A percentile compares a stretch with the other conserved stretches of the same genome.
These are phyloP conservation scores for Hyphopichia pseudoburtonii DNA, from an alignment of 1,139 yeast genomes.

Conservation along the genomic window DNA sequence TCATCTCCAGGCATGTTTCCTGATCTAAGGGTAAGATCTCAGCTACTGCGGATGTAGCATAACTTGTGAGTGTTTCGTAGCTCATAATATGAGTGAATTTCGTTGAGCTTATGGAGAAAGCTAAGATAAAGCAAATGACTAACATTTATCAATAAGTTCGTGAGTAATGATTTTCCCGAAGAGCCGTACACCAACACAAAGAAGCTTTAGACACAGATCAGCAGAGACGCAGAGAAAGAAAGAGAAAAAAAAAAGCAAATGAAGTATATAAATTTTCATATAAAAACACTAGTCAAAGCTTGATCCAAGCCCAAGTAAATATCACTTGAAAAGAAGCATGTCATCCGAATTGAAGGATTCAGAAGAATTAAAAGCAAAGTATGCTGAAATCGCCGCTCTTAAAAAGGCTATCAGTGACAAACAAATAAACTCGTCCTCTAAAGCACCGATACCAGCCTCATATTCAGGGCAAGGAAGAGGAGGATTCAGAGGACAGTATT, in stretches of 20 bases:
- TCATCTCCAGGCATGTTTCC: conserved; percentile 35
- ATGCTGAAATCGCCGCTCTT: conserved; percentile 34
- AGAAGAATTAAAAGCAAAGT: conserved; percentile 25
- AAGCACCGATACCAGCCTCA: conserved; percentile 5
- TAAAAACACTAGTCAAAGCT: background rate
- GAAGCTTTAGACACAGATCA: no score
- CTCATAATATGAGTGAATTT: no score
- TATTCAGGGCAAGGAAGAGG: conserved; percentile 5
- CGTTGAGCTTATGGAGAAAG: no score
- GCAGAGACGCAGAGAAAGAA: no score
- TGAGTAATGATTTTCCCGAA: no score
- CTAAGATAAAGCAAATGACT: no score
- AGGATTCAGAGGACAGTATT: conserved; percentile 10
- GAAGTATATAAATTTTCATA: no score
- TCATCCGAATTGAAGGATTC: conserved; percentile 11
- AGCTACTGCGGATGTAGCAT: conserved; percentile 31
- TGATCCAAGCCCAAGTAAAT: background rate
- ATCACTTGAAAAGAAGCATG: no score
- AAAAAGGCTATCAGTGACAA: conserved; percentile 28
- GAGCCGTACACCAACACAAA: no score
- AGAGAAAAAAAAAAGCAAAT: no score
- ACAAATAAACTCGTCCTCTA: conserved; percentile 7
- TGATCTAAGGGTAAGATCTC: conserved; percentile 47
- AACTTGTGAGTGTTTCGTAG: conserved; percentile 14
- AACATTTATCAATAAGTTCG: no score